Conservation (phyloP, 371 early-diverging fungal genomes). For the Blakeslea trispora region DNA sequence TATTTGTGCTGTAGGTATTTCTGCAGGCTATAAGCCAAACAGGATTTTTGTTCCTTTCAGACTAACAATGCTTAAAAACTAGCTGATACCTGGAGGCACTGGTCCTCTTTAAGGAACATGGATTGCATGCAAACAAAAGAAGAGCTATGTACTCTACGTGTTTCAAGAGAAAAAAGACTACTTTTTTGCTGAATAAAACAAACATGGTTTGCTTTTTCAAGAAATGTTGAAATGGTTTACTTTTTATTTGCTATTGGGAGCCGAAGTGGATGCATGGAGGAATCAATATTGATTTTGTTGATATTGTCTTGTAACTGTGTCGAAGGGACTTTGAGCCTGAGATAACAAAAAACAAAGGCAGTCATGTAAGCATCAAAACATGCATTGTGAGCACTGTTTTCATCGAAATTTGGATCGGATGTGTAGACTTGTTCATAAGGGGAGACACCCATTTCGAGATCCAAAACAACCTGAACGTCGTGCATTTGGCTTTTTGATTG, state of each 20-base stretch:
- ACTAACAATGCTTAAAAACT: too few relatives aligned
- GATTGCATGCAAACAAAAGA: too few relatives aligned
- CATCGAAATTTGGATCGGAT: not conserved
- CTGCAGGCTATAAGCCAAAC: not conserved
- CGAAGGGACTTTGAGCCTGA: slow-evolving; percentile 26
- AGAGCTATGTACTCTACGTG: too few relatives aligned
- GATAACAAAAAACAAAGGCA: slow-evolving; percentile 75
- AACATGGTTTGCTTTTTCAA: too few relatives aligned
- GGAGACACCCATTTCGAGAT: slow-evolving; percentile 14
- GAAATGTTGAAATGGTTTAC: too few relatives aligned
- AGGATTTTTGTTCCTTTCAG: too few relatives aligned
- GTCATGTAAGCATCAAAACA: slow-evolving; percentile 96
- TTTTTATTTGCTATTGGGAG: not conserved
- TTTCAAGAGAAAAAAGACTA: not conserved
- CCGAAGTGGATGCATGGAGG: not conserved
- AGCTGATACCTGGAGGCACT: slow-evolving; percentile 48
- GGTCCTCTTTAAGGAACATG: slow-evolving; percentile 35
- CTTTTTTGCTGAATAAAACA: too few relatives aligned
- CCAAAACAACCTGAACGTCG: slow-evolving; percentile 14
- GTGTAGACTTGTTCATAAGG: slow-evolving; percentile 7
- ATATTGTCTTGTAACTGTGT: slow-evolving; percentile 17
- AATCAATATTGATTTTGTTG: slow-evolving; percentile 62
- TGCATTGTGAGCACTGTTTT: slow-evolving; percentile 70
- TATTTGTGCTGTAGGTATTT: slow-evolving; percentile 83
- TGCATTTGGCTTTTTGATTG: not conserved